Evolutionary conservation across 2,329 filamentous ascomycete species (phyloP).

Genomic region (Pseudomassariella vexata): DNA sequence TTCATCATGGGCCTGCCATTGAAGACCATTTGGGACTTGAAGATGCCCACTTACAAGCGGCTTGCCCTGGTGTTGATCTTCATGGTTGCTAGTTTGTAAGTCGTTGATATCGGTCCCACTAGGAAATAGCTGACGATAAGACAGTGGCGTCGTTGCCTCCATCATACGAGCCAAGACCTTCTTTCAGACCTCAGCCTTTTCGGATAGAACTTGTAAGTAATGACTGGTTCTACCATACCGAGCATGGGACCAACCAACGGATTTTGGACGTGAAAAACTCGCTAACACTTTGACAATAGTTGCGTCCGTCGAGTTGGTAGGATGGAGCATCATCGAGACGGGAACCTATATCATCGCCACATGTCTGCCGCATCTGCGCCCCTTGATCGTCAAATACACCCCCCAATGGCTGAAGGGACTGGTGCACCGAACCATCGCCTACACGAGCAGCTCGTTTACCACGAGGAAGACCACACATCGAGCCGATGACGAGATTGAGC

Average conservation of each 20-base stretch:
- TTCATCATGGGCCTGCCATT: constrained; percentile 20
- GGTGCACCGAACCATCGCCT: constrained; percentile 6
- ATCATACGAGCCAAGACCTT: constrained; percentile 13
- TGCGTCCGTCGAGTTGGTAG: constrained; percentile 14
- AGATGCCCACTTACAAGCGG: constrained; percentile 17
- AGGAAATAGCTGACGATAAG: not conserved
- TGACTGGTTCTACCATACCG: not conserved
- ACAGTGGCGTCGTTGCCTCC: constrained; percentile 17
- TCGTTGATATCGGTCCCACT: not conserved
- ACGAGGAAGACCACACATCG: not conserved
- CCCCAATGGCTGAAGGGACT: constrained; percentile 10
- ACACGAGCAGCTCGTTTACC: not conserved
- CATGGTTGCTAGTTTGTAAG: constrained; percentile 20
- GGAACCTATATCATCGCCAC: constrained; percentile 20
- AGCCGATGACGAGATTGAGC: constrained; percentile 1
- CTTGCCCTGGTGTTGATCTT: constrained; percentile 20
- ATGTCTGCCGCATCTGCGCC: constrained; percentile 16
- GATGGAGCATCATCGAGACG: constrained; percentile 19
- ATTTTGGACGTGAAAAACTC: too few relatives aligned
- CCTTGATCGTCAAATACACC: constrained; percentile 12
- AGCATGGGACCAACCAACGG: too few relatives aligned
- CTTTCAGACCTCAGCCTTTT: constrained; percentile 13
- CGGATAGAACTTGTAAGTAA: constrained; percentile 13
- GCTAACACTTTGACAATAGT: constrained; percentile 1
- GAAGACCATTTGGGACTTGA: constrained; percentile 19